These are phyloP conservation scores for Capsella rubella DNA, from an alignment of 441 rosid genomes.

Conservation along the genomic window DNA sequence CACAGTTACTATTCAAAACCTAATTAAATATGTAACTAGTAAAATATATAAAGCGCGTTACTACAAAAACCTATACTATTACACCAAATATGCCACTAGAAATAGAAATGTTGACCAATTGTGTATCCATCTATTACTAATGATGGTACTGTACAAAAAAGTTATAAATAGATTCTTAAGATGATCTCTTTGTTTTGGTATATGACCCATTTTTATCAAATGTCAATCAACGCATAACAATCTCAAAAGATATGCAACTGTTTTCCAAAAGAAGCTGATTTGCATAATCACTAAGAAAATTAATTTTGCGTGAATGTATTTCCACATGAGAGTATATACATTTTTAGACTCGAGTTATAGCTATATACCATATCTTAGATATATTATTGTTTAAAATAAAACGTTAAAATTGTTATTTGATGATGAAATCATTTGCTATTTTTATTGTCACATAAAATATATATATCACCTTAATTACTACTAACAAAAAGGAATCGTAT, in stretches of 20 bases:
- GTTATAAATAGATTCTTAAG: neutral
- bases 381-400: neutral
- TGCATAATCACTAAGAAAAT: neutral
- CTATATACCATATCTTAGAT: neutral
- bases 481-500: neutral
- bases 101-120: neutral
- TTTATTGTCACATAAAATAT: neutral
- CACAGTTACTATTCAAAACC: no score
- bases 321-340: neutral
- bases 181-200: neutral
- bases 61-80: neutral
- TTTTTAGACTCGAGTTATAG: neutral
- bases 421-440: neutral
- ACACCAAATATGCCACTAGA: neutral
- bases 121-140: neutral
- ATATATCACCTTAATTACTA: neutral
- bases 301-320: neutral
- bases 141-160: neutral
- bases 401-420: neutral
- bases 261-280: neutral
- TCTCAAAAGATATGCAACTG: neutral
- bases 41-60: no score
- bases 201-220: neutral
- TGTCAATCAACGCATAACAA: neutral
- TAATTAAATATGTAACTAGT: no score